Conservation (phyloP, 2,329 filamentous ascomycete species). For the Zalaria obscura region DNA sequence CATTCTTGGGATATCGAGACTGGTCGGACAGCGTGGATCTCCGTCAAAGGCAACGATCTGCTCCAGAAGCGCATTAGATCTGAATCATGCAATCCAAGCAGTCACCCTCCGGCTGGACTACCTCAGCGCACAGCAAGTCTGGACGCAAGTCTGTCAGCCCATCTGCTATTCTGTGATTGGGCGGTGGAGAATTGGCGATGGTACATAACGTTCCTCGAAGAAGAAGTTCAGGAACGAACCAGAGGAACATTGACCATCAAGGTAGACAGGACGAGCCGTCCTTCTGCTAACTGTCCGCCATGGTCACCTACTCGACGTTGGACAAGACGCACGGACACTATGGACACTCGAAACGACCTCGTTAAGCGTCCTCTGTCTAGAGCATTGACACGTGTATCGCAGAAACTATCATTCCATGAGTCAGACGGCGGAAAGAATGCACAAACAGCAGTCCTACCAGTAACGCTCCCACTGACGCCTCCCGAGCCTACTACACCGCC, state of each 20-base stretch:
- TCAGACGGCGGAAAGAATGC: not conserved
- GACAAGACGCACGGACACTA: not conserved
- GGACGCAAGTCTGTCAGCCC: slow-evolving; percentile 14
- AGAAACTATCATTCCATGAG: not conserved
- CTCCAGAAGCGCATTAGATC: slow-evolving; percentile 17
- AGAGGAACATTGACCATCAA: slow-evolving; percentile 3
- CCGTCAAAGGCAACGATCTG: slow-evolving; percentile 22
- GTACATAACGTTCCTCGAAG: slow-evolving; percentile 25
- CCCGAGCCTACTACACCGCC: not conserved
- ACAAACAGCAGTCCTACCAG: not conserved
- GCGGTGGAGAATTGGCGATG: slow-evolving; percentile 27
- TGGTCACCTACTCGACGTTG: not conserved
- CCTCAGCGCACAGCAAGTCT: slow-evolving; percentile 7
- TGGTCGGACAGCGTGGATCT: slow-evolving; percentile 20
- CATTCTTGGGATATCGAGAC: slow-evolving; percentile 25
- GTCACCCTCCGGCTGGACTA: slow-evolving; percentile 1
- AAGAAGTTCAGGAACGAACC: slow-evolving; percentile 13
- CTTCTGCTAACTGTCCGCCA: too few species aligned
- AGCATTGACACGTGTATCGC: not conserved
- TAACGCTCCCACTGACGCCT: too few species aligned
- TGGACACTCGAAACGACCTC: not conserved
- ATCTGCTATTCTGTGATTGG: slow-evolving; percentile 23
- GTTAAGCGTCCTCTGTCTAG: not conserved
- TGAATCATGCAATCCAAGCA: slow-evolving; percentile 3
- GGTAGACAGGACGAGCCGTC: not conserved